Evolutionary conservation across 1,284 basidiomycete genomes (phyloP).

Genomic region (Takashimella koratensis): DNA sequence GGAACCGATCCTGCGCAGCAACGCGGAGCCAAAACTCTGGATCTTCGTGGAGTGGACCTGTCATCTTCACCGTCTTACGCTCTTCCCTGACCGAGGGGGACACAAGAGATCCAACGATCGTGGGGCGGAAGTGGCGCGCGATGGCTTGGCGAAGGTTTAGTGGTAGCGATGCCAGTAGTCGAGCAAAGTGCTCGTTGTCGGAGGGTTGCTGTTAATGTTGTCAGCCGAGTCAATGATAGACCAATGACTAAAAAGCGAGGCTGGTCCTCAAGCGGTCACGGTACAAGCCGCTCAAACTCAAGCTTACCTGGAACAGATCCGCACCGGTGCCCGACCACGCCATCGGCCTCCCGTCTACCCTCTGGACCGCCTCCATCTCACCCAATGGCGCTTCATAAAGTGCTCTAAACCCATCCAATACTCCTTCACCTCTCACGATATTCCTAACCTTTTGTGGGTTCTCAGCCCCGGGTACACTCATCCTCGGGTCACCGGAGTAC

Average conservation of each 20-base stretch:
- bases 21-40: conserved; percentile 69
- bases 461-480: conserved; percentile 84
- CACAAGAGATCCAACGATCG: conserved; percentile 17
- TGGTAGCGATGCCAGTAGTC: conserved; percentile 72
- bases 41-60: conserved; percentile 54
- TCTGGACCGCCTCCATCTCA: conserved; percentile 50
- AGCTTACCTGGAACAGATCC: conserved; percentile 17
- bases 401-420: conserved; percentile 71
- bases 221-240: too few species aligned
- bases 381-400: conserved; percentile 76
- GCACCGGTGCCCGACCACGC: conserved; percentile 18
- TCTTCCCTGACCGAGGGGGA: conserved; percentile 8
- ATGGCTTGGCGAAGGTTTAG: conserved; percentile 52
- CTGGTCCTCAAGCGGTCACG: too few species aligned
- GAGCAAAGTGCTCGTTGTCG: conserved; percentile 61
- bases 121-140: conserved; percentile 20
- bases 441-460: conserved; percentile 92
- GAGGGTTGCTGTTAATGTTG: conserved; percentile 73
- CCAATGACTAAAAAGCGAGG: too few species aligned
- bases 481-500: conserved; percentile 83
- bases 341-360: conserved; percentile 4
- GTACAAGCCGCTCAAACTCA: too few species aligned
- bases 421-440: conserved; percentile 73
- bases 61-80: background rate
- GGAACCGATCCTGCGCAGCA: conserved; percentile 61